These are phyloP conservation scores for Globisporangium yorkense DNA, from an alignment of 352 stramenopile genomes.

Conservation along the genomic window DNA sequence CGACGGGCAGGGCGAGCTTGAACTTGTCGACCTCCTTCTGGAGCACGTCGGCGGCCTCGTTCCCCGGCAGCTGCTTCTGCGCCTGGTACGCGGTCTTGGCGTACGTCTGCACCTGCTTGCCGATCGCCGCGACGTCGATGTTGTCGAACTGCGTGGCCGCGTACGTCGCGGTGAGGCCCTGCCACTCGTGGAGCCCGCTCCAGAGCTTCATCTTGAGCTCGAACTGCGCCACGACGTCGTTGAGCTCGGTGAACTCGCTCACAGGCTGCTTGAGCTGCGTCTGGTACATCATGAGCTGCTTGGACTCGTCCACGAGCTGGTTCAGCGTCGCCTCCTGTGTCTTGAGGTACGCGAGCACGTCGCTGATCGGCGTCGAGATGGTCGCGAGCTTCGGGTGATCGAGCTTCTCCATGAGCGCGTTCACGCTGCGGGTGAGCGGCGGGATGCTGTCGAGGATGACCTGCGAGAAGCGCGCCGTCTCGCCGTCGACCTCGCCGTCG, in stretches of 20 bases:
- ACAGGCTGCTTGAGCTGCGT: constrained; percentile 78
- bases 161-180: constrained; percentile 67
- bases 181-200: constrained; percentile 84
- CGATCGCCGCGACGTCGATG: constrained; percentile 85
- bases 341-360: constrained; percentile 69
- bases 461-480: constrained; percentile 88
- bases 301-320: constrained; percentile 74
- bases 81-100: constrained; percentile 85
- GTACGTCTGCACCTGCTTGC: constrained; percentile 88
- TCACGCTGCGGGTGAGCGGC: constrained; percentile 62
- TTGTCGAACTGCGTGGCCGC: constrained; percentile 79
- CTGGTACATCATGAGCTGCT: constrained; percentile 87
- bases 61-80: constrained; percentile 82
- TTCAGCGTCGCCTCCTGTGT: constrained; percentile 67
- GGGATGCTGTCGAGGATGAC: constrained; percentile 87
- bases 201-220: constrained; percentile 91
- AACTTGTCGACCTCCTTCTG: constrained; percentile 88
- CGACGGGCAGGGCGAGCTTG: constrained; percentile 77
- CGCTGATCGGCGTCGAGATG: constrained; percentile 64
- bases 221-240: constrained; percentile 81
- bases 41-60: constrained; percentile 78
- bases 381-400: constrained; percentile 76
- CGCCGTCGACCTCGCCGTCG: constrained; percentile 88
- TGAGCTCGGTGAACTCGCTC: constrained; percentile 88
- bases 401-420: constrained; percentile 74